phyloP scores from a whole-genome alignment of 352 stramenopile species.

The Phytophthora nicotianae region DNA sequence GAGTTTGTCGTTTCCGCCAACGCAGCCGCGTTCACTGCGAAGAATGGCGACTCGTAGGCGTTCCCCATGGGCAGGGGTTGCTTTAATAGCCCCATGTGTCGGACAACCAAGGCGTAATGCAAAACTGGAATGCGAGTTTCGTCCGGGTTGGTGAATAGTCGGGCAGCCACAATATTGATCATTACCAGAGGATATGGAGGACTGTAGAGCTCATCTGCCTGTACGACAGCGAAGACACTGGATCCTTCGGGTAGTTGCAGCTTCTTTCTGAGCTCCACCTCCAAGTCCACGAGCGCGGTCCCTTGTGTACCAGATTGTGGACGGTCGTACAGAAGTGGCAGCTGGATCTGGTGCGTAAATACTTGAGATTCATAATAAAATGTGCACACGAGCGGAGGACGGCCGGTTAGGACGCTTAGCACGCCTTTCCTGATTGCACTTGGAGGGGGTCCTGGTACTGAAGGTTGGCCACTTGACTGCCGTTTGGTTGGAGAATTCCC shows the following conservation, averaged over 20 bases:
- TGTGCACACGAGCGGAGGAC: conserved; percentile 64
- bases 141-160: conserved; percentile 52
- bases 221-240: conserved; percentile 78
- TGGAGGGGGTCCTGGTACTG: not conserved
- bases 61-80: conserved; percentile 55
- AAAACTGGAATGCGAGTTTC: conserved; percentile 50
- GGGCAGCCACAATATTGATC: conserved; percentile 70
- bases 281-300: conserved; percentile 74
- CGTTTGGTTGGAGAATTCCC: not conserved
- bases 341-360: conserved; percentile 52
- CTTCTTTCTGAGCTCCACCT: conserved; percentile 70
- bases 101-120: conserved; percentile 71
- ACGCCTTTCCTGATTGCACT: conserved; percentile 1
- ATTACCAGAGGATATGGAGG: conserved; percentile 81
- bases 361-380: conserved; percentile 72
- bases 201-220: conserved; percentile 79
- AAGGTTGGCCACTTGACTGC: not conserved
- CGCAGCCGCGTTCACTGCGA: conserved; percentile 51
- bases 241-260: conserved; percentile 58
- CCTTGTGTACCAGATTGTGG: conserved; percentile 33
- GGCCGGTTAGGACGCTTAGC: conserved; percentile 36
- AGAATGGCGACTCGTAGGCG: conserved; percentile 70
- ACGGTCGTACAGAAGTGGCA: conserved; percentile 76
- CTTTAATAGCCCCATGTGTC: conserved; percentile 56
- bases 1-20: conserved; percentile 41